Conservation (phyloP, 2,329 filamentous ascomycete genomes). For the Fusarium sarcochroum region DNA sequence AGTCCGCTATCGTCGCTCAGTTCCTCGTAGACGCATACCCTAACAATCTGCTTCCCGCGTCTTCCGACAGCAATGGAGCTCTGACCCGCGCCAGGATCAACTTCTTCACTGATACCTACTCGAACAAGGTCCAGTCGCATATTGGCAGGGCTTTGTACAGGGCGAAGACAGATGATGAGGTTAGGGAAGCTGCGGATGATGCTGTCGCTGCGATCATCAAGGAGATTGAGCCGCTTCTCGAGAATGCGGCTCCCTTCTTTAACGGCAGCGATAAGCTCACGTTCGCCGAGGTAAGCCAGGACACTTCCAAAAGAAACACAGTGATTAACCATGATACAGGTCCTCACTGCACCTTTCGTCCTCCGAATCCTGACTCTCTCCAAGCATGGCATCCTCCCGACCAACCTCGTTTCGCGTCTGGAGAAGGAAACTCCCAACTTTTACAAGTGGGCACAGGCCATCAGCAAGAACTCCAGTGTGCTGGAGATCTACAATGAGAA, state of each 20-base stretch:
- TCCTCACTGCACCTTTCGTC: constrained; percentile 76
- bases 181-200: constrained; percentile 62
- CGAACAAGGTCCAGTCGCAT: constrained; percentile 66
- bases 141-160: constrained; percentile 62
- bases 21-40: constrained; percentile 80
- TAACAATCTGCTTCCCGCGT: constrained; percentile 73
- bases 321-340: constrained; percentile 56
- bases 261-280: constrained; percentile 75
- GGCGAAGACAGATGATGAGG: constrained; percentile 64
- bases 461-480: constrained; percentile 75
- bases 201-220: constrained; percentile 72
- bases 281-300: constrained; percentile 76
- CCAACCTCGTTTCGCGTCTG: constrained; percentile 61
- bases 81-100: constrained; percentile 74
- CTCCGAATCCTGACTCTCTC: constrained; percentile 69
- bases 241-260: constrained; percentile 71
- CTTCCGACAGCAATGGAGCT: constrained; percentile 66
- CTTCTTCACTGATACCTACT: constrained; percentile 81
- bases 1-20: constrained; percentile 80
- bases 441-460: constrained; percentile 74
- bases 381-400: constrained; percentile 68
- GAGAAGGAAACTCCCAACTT: constrained; percentile 74
- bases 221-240: constrained; percentile 80
- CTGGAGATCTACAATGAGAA: constrained; percentile 71
- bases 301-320: not conserved